A percentile compares a stretch with the other conserved stretches of the same genome.
Conservation (phyloP, 495 filamentous ascomycete genomes). For the Penicillium lividum region DNA sequence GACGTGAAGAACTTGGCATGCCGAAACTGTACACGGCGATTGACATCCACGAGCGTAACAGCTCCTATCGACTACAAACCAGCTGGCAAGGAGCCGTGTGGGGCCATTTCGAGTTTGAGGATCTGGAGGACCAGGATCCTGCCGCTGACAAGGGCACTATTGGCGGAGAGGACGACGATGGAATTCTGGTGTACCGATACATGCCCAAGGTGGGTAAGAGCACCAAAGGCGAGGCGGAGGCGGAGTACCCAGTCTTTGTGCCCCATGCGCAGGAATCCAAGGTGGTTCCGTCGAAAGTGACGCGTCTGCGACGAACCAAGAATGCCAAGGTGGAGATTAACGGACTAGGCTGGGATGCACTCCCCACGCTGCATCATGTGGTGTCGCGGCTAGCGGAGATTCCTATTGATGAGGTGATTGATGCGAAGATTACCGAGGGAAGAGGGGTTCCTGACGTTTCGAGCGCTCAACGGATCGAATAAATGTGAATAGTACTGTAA, state of each 20-base stretch:
- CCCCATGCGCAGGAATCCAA: constrained; percentile 40
- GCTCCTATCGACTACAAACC: constrained; percentile 40
- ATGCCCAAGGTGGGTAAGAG: constrained; percentile 47
- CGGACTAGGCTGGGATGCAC: constrained; percentile 43
- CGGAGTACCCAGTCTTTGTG: constrained; percentile 47
- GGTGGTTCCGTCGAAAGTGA: constrained; percentile 34
- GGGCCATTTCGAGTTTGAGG: constrained; percentile 43
- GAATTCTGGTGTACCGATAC: constrained; percentile 47
- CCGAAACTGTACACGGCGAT: constrained; percentile 55
- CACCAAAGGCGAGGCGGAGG: constrained; percentile 44
- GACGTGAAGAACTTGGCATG: constrained; percentile 58
- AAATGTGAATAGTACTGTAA: neutral
- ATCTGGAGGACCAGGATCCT: constrained; percentile 36
- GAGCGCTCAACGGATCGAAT: constrained; percentile 44
- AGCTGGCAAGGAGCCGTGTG: constrained; percentile 51
- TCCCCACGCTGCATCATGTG: constrained; percentile 60
- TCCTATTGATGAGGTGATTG: constrained; percentile 53
- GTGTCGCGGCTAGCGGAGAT: constrained; percentile 50
- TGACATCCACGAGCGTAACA: constrained; percentile 38
- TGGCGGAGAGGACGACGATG: constrained; percentile 35
- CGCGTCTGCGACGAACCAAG: constrained; percentile 32
- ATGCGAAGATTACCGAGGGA: constrained; percentile 52
- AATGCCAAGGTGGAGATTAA: constrained; percentile 48
- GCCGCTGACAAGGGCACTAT: constrained; percentile 29
- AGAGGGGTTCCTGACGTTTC: constrained; percentile 50